These are phyloP conservation scores for Boletus bicolor DNA, from an alignment of 768 basidiomycete genomes.

Conservation along the genomic window DNA sequence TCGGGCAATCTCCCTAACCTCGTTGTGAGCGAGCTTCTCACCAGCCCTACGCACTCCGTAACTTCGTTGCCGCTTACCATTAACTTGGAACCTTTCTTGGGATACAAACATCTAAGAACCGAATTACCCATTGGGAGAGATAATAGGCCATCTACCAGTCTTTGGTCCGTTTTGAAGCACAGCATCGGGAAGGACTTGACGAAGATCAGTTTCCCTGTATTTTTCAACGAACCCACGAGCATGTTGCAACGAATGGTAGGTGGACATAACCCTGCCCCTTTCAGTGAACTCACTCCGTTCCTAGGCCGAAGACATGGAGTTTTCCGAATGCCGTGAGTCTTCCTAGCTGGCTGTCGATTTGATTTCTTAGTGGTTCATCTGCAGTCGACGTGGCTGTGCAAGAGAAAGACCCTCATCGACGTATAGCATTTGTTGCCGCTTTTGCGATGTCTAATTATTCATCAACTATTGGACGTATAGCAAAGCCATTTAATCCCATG, in stretches of 20 bases:
- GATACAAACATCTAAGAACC: slow-evolving; percentile 63
- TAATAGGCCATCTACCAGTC: slow-evolving; percentile 81
- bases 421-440: slow-evolving; percentile 90
- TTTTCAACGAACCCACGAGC: slow-evolving; percentile 90
- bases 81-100: slow-evolving; percentile 52
- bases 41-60: slow-evolving; percentile 39
- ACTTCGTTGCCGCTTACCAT: slow-evolving; percentile 34
- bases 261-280: not conserved
- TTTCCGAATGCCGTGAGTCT: slow-evolving; percentile 79
- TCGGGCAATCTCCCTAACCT: slow-evolving; percentile 73
- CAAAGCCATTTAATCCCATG: slow-evolving; percentile 97
- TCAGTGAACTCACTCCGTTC: slow-evolving; percentile 1
- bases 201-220: slow-evolving; percentile 92
- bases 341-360: not conserved
- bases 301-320: slow-evolving; percentile 95
- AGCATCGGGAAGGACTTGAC: slow-evolving; percentile 97
- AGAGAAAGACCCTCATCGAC: slow-evolving; percentile 72
- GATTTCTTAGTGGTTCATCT: slow-evolving; percentile 4
- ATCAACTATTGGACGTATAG: slow-evolving; percentile 92
- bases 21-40: slow-evolving; percentile 62
- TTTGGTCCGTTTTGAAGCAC: slow-evolving; percentile 94
- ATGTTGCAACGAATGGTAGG: slow-evolving; percentile 93
- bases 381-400: slow-evolving; percentile 80
- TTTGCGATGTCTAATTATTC: slow-evolving; percentile 99
- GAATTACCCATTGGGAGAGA: slow-evolving; percentile 63